These are phyloP conservation scores for Nemophila menziesii DNA, from an alignment of 257 asterid genomes.

Conservation along the genomic window DNA sequence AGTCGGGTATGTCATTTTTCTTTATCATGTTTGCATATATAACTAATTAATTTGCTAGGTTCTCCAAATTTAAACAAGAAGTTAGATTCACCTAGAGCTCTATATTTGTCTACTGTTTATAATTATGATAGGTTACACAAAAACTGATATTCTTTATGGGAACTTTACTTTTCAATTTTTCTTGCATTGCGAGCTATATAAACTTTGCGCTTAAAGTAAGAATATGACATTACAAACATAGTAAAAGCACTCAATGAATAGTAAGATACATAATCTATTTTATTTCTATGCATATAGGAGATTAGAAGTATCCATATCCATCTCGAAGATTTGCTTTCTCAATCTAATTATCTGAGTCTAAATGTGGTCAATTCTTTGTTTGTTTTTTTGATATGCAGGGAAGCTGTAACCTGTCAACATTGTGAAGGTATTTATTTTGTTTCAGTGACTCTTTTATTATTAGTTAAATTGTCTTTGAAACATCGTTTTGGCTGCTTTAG, in stretches of 20 bases:
- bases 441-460: neutral
- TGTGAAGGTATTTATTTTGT: conserved; percentile 48
- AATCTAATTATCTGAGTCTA: neutral
- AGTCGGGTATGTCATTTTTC: conserved; percentile 39
- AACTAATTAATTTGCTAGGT: conserved; percentile 3
- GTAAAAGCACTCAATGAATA: too few relatives aligned
- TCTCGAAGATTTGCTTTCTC: neutral
- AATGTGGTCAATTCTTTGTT: conserved; percentile 18
- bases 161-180: too few relatives aligned
- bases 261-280: too few relatives aligned
- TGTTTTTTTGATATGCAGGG: conserved; percentile 50
- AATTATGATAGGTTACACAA: neutral
- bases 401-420: conserved; percentile 72
- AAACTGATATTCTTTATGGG: neutral
- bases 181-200: neutral
- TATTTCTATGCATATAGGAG: too few relatives aligned
- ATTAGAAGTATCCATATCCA: too few relatives aligned
- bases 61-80: neutral
- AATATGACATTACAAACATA: neutral
- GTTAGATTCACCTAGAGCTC: neutral
- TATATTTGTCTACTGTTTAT: neutral
- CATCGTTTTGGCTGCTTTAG: neutral
- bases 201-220: neutral
- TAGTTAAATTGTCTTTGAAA: conserved; percentile 5
- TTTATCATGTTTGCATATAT: conserved; percentile 3